phyloP scores from a whole-genome alignment of 441 rosid species.

The Cnidoscolus chayamansa region DNA sequence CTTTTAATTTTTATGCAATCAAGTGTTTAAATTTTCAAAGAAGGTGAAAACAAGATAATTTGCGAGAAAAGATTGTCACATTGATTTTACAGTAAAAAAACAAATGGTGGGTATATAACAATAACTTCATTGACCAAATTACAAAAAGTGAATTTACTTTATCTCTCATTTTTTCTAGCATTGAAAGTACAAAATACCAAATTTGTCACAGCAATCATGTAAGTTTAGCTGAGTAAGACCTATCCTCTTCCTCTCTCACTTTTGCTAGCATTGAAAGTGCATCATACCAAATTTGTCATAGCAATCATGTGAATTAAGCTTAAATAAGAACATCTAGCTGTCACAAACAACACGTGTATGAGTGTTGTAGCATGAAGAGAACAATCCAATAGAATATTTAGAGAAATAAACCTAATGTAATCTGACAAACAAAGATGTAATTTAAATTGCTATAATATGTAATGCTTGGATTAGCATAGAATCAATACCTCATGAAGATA shows the following conservation, averaged over 20 bases:
- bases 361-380: background rate
- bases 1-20: background rate
- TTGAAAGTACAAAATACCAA: background rate
- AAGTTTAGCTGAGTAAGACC: background rate
- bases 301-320: background rate
- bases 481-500: slow-evolving; percentile 81
- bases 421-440: slow-evolving; percentile 23
- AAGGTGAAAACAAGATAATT: background rate
- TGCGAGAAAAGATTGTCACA: background rate
- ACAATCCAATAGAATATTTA: slow-evolving; percentile 19
- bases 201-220: background rate
- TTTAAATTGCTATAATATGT: background rate
- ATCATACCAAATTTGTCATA: background rate
- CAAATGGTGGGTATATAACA: background rate
- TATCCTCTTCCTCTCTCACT: background rate
- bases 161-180: background rate
- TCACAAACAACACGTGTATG: background rate
- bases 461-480: slow-evolving; percentile 15
- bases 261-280: background rate
- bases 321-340: background rate
- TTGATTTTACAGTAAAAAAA: background rate
- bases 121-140: background rate
- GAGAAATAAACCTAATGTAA: background rate
- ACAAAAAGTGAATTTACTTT: background rate
- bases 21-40: background rate